These are phyloP conservation scores for Sporisorium scitamineum DNA, from an alignment of 1,284 basidiomycete species.

Conservation along the genomic window DNA sequence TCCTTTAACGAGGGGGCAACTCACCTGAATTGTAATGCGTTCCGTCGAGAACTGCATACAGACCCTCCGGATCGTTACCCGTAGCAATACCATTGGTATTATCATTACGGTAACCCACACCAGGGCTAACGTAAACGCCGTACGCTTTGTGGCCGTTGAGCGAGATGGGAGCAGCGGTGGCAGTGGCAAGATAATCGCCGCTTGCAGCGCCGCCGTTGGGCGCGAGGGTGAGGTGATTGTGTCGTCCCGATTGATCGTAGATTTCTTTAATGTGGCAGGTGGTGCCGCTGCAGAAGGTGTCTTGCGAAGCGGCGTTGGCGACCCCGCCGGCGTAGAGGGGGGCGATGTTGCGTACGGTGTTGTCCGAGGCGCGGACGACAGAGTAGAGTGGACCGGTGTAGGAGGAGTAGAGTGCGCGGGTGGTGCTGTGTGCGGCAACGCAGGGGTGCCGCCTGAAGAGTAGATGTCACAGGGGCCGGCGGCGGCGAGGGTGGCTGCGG, in stretches of 20 bases:
- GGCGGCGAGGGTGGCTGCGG: background rate
- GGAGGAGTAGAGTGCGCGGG: slow-evolving; percentile 26
- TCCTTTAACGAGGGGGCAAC: background rate
- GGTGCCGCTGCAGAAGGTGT: slow-evolving; percentile 22
- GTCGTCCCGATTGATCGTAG: slow-evolving; percentile 30
- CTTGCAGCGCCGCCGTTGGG: slow-evolving; percentile 19
- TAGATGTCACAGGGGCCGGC: slow-evolving; percentile 32
- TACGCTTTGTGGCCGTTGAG: slow-evolving; percentile 27
- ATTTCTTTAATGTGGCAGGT: slow-evolving; percentile 27
- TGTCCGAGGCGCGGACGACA: slow-evolving; percentile 20
- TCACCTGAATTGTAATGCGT: slow-evolving; percentile 15
- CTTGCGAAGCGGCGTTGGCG: slow-evolving; percentile 33
- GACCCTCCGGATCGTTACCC: slow-evolving; percentile 32
- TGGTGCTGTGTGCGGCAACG: slow-evolving; percentile 37
- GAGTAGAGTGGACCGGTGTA: slow-evolving; percentile 28
- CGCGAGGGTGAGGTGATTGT: slow-evolving; percentile 25
- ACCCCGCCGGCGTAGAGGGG: slow-evolving; percentile 19
- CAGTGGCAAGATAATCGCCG: slow-evolving; percentile 15
- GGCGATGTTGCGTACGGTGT: background rate
- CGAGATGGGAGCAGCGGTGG: slow-evolving; percentile 17
- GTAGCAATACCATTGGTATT: slow-evolving; percentile 38
- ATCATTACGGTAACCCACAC: slow-evolving; percentile 33
- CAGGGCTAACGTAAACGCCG: slow-evolving; percentile 24
- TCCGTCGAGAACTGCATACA: slow-evolving; percentile 29
- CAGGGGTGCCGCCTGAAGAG: slow-evolving; percentile 28